These are phyloP conservation scores for Perkinsus chesapeaki DNA, from an alignment of 169 alveolate species.

Conservation along the genomic window DNA sequence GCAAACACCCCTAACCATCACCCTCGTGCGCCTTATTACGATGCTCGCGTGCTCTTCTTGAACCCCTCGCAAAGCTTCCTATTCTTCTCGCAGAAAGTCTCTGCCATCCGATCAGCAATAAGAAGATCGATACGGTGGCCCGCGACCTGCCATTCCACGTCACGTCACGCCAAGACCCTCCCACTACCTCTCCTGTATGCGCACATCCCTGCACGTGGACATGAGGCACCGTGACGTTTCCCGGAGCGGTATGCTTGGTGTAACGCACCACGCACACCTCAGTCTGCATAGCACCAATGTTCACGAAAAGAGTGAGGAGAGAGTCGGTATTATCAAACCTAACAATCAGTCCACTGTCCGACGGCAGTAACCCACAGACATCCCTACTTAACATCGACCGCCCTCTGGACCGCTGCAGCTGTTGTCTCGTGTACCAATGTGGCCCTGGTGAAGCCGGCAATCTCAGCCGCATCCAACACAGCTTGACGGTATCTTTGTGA, in stretches of 20 bases:
- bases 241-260: background rate
- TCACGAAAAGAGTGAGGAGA: background rate
- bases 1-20: background rate
- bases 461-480: conserved; percentile 25
- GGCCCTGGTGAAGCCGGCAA: conserved; percentile 22
- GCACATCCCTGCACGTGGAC: conserved; percentile 9
- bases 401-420: conserved; percentile 35
- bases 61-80: background rate
- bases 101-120: conserved; percentile 23
- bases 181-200: background rate
- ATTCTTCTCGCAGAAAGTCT: background rate
- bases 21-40: too few relatives aligned
- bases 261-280: conserved; percentile 16
- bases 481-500: conserved; percentile 32
- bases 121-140: conserved; percentile 23
- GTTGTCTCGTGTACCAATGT: conserved; percentile 19
- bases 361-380: background rate
- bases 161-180: background rate
- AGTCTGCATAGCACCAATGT: conserved; percentile 17
- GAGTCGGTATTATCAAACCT: background rate
- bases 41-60: background rate
- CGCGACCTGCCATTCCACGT: background rate
- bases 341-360: background rate
- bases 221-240: conserved; percentile 7
- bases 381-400: conserved; percentile 12